Evolutionary conservation across 2,329 filamentous ascomycete genomes (phyloP).

Genomic region (Colletotrichum nymphaeae): DNA sequence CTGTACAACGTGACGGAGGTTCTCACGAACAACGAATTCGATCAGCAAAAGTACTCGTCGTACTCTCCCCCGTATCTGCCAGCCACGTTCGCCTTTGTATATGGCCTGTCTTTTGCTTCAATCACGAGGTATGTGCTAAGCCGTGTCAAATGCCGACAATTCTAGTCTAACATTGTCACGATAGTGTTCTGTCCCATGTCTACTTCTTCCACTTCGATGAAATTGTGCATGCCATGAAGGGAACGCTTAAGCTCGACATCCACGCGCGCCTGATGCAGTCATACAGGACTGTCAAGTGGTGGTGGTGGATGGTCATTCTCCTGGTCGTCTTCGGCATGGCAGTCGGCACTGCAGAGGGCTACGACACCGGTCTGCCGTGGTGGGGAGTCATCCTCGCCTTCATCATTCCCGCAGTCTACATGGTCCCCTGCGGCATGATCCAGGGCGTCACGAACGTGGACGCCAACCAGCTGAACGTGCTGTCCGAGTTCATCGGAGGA

Average conservation of each 20-base stretch:
- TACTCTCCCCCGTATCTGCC: constrained; percentile 65
- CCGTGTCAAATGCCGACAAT: too few relatives aligned
- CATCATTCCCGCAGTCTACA: constrained; percentile 49
- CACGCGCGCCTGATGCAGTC: constrained; percentile 67
- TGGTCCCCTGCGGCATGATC: constrained; percentile 65
- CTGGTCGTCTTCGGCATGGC: constrained; percentile 48
- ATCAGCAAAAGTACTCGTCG: constrained; percentile 55
- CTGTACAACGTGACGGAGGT: constrained; percentile 58
- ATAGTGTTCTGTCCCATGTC: constrained; percentile 51
- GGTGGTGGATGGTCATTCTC: constrained; percentile 68
- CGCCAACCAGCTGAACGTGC: constrained; percentile 52
- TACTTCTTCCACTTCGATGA: constrained; percentile 53
- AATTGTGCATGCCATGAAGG: constrained; percentile 45
- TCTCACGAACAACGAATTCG: constrained; percentile 57
- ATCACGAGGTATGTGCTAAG: constrained; percentile 56
- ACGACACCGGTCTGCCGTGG: constrained; percentile 69
- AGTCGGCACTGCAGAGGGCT: constrained; percentile 54
- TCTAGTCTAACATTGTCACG: too few relatives aligned
- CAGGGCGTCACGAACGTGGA: constrained; percentile 54
- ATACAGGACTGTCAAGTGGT: constrained; percentile 68
- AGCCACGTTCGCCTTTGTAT: constrained; percentile 60
- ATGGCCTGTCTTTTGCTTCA: constrained; percentile 74
- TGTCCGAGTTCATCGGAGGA: constrained; percentile 29
- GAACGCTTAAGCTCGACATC: constrained; percentile 29
- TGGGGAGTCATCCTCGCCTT: constrained; percentile 60